Conservation (phyloP, 2,329 filamentous ascomycete genomes). For the Botrytis aclada region DNA sequence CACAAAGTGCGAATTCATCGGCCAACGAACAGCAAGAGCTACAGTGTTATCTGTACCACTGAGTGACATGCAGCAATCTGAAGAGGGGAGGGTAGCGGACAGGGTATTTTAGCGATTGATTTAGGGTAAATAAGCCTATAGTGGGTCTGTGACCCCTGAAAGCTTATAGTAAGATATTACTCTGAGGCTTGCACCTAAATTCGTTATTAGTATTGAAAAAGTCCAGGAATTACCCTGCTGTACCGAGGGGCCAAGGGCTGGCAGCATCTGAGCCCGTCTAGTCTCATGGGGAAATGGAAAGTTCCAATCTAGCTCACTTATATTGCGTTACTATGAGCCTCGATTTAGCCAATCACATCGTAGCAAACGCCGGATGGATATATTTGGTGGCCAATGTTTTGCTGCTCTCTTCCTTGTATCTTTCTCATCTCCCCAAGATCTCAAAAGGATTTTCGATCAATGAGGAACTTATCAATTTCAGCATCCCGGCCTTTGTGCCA, state of each 20-base stretch:
- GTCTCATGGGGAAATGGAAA: not conserved
- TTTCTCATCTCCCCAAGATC: not conserved
- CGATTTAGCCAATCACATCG: not conserved
- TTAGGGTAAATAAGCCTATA: conserved; percentile 13
- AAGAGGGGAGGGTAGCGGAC: not conserved
- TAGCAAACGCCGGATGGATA: not conserved
- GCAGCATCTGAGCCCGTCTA: not conserved
- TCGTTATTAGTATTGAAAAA: not conserved
- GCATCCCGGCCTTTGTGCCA: conserved; percentile 1
- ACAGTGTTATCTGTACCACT: not conserved
- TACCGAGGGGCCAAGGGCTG: not conserved
- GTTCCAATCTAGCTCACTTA: not conserved
- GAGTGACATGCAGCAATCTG: conserved; percentile 6
- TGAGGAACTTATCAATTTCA: not conserved
- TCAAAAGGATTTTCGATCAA: not conserved
- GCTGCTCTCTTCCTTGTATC: not conserved
- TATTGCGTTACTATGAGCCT: not conserved
- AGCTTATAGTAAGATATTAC: not conserved
- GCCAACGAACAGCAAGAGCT: not conserved
- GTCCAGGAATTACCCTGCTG: not conserved
- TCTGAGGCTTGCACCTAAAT: not conserved
- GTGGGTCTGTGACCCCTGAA: not conserved
- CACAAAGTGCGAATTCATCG: not conserved
- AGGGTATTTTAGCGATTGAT: conserved; percentile 4
- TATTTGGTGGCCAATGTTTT: not conserved